These are phyloP conservation scores for Fusarium sp. DNA, from an alignment of 2,329 filamentous ascomycete genomes.

Conservation along the genomic window DNA sequence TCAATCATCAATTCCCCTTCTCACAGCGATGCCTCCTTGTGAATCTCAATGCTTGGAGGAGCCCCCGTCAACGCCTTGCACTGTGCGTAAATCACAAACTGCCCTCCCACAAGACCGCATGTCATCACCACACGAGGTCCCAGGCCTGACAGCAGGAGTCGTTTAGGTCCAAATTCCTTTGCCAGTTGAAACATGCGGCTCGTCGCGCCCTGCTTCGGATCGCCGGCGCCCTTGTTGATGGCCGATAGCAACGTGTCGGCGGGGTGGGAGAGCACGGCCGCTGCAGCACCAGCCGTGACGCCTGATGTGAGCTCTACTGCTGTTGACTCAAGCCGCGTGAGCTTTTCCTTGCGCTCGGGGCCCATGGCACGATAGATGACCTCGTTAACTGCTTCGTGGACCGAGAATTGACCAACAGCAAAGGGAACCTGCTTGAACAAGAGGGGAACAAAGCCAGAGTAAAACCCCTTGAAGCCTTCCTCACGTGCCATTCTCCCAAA, in stretches of 20 bases:
- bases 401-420: conserved; percentile 94
- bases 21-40: conserved; percentile 57
- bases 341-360: conserved; percentile 71
- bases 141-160: conserved; percentile 60
- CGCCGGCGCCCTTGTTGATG: conserved; percentile 67
- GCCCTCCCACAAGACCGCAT: conserved; percentile 63
- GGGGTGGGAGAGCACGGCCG: conserved; percentile 89
- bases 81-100: conserved; percentile 68
- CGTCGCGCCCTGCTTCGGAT: conserved; percentile 60
- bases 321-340: conserved; percentile 80
- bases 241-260: conserved; percentile 75
- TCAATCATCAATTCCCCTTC: background rate
- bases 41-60: conserved; percentile 64
- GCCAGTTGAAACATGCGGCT: conserved; percentile 65
- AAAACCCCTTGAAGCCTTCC: conserved; percentile 85
- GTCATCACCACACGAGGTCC: conserved; percentile 67
- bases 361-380: conserved; percentile 78
- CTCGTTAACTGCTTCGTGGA: conserved; percentile 90
- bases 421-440: conserved; percentile 93
- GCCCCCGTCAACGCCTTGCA: conserved; percentile 66
- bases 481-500: conserved; percentile 81
- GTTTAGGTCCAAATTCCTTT: conserved; percentile 62
- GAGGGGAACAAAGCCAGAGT: conserved; percentile 89
- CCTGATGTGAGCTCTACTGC: conserved; percentile 88
- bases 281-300: conserved; percentile 88